phyloP scores from a whole-genome alignment of 352 stramenopile species.

The Chrysophaeum taylorii region DNA sequence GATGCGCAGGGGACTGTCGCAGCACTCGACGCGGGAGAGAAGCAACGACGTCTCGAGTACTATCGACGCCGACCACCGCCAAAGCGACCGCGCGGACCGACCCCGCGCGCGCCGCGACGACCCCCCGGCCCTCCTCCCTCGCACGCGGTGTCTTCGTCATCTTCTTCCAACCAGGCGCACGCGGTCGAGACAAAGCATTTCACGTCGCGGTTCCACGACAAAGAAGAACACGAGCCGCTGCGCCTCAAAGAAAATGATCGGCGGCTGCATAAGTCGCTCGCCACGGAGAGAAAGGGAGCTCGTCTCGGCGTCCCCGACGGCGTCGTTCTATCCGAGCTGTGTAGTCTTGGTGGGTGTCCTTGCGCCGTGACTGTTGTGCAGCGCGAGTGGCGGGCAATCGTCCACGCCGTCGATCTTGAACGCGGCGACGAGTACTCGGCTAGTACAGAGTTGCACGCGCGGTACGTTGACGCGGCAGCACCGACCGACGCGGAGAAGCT shows the following conservation, averaged over 20 bases:
- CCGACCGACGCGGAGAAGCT: background rate
- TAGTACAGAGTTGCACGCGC: background rate
- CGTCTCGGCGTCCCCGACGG: background rate
- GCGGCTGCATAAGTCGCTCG: background rate
- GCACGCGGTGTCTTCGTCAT: background rate
- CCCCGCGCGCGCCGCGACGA: background rate
- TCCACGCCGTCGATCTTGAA: constrained; percentile 12
- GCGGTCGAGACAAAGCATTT: background rate
- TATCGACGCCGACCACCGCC: background rate
- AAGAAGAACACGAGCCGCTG: background rate
- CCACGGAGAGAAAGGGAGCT: too few species aligned
- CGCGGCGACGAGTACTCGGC: constrained; percentile 14
- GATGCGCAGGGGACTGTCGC: background rate
- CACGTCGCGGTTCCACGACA: background rate
- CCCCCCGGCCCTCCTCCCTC: background rate
- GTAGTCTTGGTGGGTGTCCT: background rate
- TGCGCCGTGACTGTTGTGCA: constrained; percentile 11
- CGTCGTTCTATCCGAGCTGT: constrained; percentile 1
- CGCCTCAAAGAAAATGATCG: background rate
- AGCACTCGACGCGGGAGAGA: background rate
- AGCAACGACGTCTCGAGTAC: background rate
- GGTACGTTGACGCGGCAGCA: background rate
- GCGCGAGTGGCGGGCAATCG: background rate
- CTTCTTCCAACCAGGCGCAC: background rate
- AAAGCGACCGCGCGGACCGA: background rate